Conservation (phyloP, 1,284 basidiomycete genomes). For the Sanghuangporus sanghuang region DNA sequence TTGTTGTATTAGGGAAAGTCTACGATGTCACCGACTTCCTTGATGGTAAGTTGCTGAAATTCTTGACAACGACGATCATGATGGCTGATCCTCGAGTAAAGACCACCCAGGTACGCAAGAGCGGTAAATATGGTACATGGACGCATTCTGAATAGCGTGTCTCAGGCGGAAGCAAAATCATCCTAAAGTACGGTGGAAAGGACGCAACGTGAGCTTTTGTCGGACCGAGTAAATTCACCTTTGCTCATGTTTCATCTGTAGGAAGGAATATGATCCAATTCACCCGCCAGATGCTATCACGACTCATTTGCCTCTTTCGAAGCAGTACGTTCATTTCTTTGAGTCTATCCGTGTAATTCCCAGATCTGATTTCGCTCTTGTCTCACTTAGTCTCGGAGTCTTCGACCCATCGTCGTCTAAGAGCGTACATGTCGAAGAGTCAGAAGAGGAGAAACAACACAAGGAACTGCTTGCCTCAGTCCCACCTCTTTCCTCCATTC, state of each 20-base stretch:
- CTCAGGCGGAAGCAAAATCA: conserved; percentile 55
- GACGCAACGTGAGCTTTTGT: conserved; percentile 56
- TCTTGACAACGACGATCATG: not conserved
- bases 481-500: conserved; percentile 71
- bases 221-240: not conserved
- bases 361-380: conserved; percentile 20
- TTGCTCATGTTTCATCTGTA: conserved; percentile 22
- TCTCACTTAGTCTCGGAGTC: conserved; percentile 53
- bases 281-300: conserved; percentile 87
- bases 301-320: conserved; percentile 72
- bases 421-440: conserved; percentile 43
- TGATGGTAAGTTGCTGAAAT: conserved; percentile 37
- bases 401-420: conserved; percentile 62
- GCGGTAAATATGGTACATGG: not conserved
- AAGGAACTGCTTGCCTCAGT: conserved; percentile 46
- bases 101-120: conserved; percentile 58
- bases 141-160: not conserved
- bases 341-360: not conserved
- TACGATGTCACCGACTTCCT: conserved; percentile 80
- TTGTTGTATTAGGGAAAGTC: conserved; percentile 41
- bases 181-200: conserved; percentile 69
- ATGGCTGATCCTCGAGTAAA: conserved; percentile 22
- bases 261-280: conserved; percentile 79
- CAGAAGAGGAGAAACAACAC: conserved; percentile 55
- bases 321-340: conserved; percentile 48